Percentiles rank a stretch among this genome's conserved stretches.
Conservation (phyloP, 768 basidiomycete species). For the Leccinum uliginosum region DNA sequence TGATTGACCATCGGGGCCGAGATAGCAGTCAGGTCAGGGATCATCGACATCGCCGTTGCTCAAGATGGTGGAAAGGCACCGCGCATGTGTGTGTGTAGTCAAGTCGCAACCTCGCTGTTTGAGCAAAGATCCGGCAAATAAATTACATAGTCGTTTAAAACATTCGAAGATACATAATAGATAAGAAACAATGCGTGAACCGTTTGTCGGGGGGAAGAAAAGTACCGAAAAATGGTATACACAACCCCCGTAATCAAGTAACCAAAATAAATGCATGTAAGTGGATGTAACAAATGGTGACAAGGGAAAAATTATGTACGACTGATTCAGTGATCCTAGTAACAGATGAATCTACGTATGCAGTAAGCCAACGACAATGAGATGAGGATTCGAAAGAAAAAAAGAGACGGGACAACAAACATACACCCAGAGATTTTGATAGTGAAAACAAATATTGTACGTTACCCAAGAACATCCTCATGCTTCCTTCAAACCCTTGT, state of each 20-base stretch:
- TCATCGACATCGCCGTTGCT: slow-evolving; percentile 7
- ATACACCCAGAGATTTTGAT: slow-evolving; percentile 1
- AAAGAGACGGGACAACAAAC: background rate
- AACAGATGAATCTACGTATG: slow-evolving; percentile 11
- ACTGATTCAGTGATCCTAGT: slow-evolving; percentile 5
- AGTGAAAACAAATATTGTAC: slow-evolving; percentile 15
- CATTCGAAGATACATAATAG: slow-evolving; percentile 13
- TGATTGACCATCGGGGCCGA: slow-evolving; percentile 80
- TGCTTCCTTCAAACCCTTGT: slow-evolving; percentile 25
- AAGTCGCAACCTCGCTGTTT: background rate
- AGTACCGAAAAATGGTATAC: slow-evolving; percentile 18
- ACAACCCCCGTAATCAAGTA: slow-evolving; percentile 7
- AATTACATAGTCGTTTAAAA: slow-evolving; percentile 11
- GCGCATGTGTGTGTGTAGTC: too few species aligned
- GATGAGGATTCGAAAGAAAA: slow-evolving; percentile 1
- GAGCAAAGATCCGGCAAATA: slow-evolving; percentile 7
- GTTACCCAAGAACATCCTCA: slow-evolving; percentile 10
- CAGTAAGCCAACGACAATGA: slow-evolving; percentile 6
- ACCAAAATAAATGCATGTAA: slow-evolving; percentile 14
- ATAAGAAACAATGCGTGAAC: slow-evolving; percentile 5
- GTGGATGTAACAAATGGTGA: slow-evolving; percentile 21
- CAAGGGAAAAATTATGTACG: slow-evolving; percentile 1
- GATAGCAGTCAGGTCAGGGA: slow-evolving; percentile 36
- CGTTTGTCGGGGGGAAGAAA: background rate
- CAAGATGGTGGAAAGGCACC: too few species aligned